Percentiles rank a stretch among this genome's conserved stretches.
phyloP scores from a whole-genome alignment of 2,329 filamentous ascomycete genomes.

The Aspergillus piperis region DNA sequence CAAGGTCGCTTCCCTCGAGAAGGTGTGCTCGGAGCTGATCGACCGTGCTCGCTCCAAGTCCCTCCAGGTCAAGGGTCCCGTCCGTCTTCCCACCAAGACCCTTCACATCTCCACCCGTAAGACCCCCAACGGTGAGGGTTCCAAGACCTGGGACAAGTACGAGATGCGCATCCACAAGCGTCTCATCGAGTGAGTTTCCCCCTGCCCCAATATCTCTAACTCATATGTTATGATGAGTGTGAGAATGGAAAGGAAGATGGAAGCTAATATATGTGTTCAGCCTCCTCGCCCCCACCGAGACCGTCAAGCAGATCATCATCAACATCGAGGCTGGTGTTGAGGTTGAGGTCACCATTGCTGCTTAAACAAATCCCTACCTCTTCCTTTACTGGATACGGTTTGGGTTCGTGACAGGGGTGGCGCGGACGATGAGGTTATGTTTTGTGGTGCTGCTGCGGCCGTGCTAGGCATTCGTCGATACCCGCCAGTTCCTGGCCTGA shows the following conservation, averaged over 20 bases:
- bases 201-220: not conserved
- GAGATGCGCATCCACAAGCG: slow-evolving; percentile 99
- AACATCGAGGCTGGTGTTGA: slow-evolving; percentile 57
- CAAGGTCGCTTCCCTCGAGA: slow-evolving; percentile 95
- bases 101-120: slow-evolving; percentile 97
- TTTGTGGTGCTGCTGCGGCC: slow-evolving; percentile 18
- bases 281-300: slow-evolving; percentile 94
- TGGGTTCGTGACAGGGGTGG: slow-evolving; percentile 16
- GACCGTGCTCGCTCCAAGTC: slow-evolving; percentile 99
- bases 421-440: slow-evolving; percentile 19
- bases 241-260: not conserved
- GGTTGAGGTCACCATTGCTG: slow-evolving; percentile 56
- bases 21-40: slow-evolving; percentile 97
- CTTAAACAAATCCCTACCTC: slow-evolving; percentile 39
- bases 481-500: slow-evolving; percentile 34
- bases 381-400: too few species aligned
- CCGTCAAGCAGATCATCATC: slow-evolving; percentile 57
- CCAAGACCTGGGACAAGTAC: slow-evolving; percentile 98
- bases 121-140: slow-evolving; percentile 99
- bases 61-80: slow-evolving; percentile 96
- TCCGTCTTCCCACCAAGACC: slow-evolving; percentile 96
- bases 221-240: too few species aligned
- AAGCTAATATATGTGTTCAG: slow-evolving; percentile 43
- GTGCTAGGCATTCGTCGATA: slow-evolving; percentile 26
- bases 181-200: slow-evolving; percentile 75